Conservation (phyloP, 257 asterid genomes). For the Sherardia arvensis region DNA sequence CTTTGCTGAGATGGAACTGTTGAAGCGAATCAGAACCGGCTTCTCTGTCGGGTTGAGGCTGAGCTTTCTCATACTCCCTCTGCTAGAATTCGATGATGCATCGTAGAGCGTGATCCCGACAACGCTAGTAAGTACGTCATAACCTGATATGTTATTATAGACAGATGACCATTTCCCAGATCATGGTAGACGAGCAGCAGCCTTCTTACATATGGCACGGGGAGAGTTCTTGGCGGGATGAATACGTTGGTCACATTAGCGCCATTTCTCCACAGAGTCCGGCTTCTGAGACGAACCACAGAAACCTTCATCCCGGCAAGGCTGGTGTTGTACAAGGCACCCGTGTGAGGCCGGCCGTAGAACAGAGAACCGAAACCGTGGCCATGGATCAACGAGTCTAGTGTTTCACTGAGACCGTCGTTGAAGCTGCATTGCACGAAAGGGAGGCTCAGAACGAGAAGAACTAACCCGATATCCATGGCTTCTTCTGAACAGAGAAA, state of each 20-base stretch:
- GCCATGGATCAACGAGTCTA: slow-evolving; percentile 49
- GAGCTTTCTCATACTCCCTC: slow-evolving; percentile 25
- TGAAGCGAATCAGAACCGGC: slow-evolving; percentile 41
- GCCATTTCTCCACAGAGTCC: slow-evolving; percentile 52
- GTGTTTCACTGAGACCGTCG: slow-evolving; percentile 25
- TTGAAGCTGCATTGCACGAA: slow-evolving; percentile 20
- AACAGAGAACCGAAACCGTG: slow-evolving; percentile 43
- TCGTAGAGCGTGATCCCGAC: slow-evolving; percentile 60
- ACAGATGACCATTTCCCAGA: slow-evolving; percentile 57
- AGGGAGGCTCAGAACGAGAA: slow-evolving; percentile 22
- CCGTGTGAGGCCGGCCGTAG: slow-evolving; percentile 44
- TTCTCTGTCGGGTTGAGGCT: slow-evolving; percentile 48
- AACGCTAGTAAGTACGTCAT: slow-evolving; percentile 44
- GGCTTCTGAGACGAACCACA: slow-evolving; percentile 50
- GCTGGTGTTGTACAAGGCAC: slow-evolving; percentile 44
- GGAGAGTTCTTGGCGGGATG: slow-evolving; percentile 54
- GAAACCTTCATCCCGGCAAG: slow-evolving; percentile 64
- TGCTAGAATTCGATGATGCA: slow-evolving; percentile 33
- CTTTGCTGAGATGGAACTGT: slow-evolving; percentile 13
- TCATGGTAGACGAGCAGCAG: slow-evolving; percentile 60
- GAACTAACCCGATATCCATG: slow-evolving; percentile 13
- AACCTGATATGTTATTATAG: slow-evolving; percentile 54
- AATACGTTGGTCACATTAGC: slow-evolving; percentile 50
- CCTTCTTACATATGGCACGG: slow-evolving; percentile 53
- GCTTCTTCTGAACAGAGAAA: not conserved